Percentiles rank a stretch among this genome's conserved stretches.
phyloP scores from a whole-genome alignment of 306 rosid genomes.

The Fragaria nilgerrensis region DNA sequence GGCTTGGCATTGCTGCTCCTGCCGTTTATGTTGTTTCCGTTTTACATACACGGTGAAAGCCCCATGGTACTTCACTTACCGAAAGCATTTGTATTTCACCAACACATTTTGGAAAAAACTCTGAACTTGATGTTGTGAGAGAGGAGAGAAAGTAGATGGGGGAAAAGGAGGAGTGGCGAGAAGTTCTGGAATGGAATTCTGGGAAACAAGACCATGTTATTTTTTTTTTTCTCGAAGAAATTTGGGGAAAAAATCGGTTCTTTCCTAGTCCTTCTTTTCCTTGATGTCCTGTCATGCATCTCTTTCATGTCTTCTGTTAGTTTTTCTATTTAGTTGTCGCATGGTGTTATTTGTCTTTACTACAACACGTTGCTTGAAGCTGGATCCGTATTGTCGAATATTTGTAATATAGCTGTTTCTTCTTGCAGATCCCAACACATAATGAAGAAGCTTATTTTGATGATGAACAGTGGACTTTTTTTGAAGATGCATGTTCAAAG shows the following conservation, averaged over 20 bases:
- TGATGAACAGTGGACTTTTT: no score
- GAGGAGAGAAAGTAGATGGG: background rate
- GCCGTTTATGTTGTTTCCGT: conserved; percentile 73
- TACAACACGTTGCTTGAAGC: background rate
- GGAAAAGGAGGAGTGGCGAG: background rate
- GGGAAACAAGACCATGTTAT: background rate
- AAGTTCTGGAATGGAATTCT: background rate
- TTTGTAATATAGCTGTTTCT: background rate
- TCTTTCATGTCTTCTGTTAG: background rate
- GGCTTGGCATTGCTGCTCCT: conserved; percentile 64
- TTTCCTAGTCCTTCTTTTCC: background rate
- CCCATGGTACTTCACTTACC: conserved; percentile 56
- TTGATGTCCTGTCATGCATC: background rate
- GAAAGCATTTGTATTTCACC: conserved; percentile 8
- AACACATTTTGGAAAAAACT: no score
- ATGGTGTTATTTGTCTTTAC: background rate
- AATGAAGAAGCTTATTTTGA: background rate
- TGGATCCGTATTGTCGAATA: background rate
- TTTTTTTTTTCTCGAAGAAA: background rate
- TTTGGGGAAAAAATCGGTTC: background rate
- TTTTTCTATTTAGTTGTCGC: background rate
- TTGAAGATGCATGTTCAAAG: no score
- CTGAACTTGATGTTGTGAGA: background rate
- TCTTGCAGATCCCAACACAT: no score
- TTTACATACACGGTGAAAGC: conserved; percentile 49